phyloP scores from a whole-genome alignment of 2,329 filamentous ascomycete genomes.

The Pseudopyricularia cyperi region DNA sequence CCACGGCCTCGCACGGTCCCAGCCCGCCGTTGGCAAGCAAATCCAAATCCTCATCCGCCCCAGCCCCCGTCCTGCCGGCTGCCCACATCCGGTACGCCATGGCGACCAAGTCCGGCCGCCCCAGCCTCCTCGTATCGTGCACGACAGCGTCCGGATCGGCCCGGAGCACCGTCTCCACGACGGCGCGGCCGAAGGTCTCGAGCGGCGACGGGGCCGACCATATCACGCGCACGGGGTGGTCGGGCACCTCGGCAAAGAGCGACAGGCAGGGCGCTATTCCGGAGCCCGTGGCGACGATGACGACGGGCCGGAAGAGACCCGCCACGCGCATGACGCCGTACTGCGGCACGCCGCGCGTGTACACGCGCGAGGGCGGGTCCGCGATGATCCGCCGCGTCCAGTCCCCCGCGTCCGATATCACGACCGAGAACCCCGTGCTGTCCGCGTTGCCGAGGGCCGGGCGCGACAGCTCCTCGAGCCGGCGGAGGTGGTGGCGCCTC shows the following conservation, averaged over 20 bases:
- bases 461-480: background rate
- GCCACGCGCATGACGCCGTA: conserved; percentile 46
- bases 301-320: conserved; percentile 39
- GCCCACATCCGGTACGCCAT: conserved; percentile 7
- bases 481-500: background rate
- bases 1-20: conserved; percentile 11
- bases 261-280: conserved; percentile 51
- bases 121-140: conserved; percentile 6
- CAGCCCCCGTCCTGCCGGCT: background rate
- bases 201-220: conserved; percentile 20
- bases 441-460: conserved; percentile 14
- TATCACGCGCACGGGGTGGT: conserved; percentile 16
- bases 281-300: conserved; percentile 50
- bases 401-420: conserved; percentile 51
- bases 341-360: conserved; percentile 45
- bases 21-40: background rate
- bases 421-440: conserved; percentile 45
- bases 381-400: conserved; percentile 47
- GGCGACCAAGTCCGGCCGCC: conserved; percentile 6
- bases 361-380: conserved; percentile 38
- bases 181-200: conserved; percentile 24
- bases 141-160: conserved; percentile 8
- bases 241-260: conserved; percentile 34
- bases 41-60: background rate
- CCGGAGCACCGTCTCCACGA: conserved; percentile 7